These are phyloP conservation scores for Arthrobotrys iridis DNA, from an alignment of 2,329 filamentous ascomycete genomes.

Conservation along the genomic window DNA sequence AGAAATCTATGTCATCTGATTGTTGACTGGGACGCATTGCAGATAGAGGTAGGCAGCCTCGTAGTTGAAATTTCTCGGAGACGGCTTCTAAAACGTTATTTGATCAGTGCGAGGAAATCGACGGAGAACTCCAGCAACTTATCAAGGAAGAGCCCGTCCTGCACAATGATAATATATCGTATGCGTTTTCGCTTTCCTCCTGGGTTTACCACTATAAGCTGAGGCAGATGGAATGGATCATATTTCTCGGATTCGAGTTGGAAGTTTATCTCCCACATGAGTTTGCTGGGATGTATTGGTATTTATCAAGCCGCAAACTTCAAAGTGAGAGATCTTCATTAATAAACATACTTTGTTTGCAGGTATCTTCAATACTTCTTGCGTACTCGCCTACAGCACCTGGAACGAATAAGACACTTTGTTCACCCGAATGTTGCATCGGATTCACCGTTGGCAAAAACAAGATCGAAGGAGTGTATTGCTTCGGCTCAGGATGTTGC, in stretches of 20 bases:
- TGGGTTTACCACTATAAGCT: slow-evolving; percentile 94
- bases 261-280: slow-evolving; percentile 89
- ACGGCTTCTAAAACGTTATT: slow-evolving; percentile 28
- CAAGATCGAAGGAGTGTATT: slow-evolving; percentile 47
- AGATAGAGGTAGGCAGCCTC: slow-evolving; percentile 71
- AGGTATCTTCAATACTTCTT: slow-evolving; percentile 83
- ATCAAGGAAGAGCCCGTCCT: slow-evolving; percentile 71
- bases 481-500: slow-evolving; percentile 56
- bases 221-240: slow-evolving; percentile 83
- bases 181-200: slow-evolving; percentile 78
- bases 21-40: slow-evolving; percentile 82
- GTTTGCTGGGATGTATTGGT: slow-evolving; percentile 85
- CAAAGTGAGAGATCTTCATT: slow-evolving; percentile 74
- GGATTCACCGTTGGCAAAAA: slow-evolving; percentile 56
- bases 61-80: background rate
- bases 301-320: slow-evolving; percentile 69
- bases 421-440: slow-evolving; percentile 34
- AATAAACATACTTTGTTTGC: slow-evolving; percentile 87
- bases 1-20: slow-evolving; percentile 87
- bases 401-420: slow-evolving; percentile 74
- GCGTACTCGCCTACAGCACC: slow-evolving; percentile 73
- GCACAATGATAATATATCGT: slow-evolving; percentile 68
- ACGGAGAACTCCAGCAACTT: slow-evolving; percentile 72
- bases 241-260: slow-evolving; percentile 93
- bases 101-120: slow-evolving; percentile 73